phyloP scores from a whole-genome alignment of 2,329 filamentous ascomycete genomes.

The Metarhizium rileyi region DNA sequence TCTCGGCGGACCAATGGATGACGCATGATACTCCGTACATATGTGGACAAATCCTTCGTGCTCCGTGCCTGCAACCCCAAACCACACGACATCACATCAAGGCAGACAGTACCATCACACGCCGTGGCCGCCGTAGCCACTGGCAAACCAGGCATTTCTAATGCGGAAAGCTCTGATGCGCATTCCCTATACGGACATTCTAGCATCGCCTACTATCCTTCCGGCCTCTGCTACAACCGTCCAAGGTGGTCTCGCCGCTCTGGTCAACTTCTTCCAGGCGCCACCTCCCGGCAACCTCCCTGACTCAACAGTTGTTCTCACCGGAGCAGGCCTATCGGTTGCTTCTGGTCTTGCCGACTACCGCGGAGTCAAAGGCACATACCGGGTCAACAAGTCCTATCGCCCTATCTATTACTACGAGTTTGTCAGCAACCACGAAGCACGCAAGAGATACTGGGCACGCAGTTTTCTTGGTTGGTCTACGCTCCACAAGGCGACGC shows the following conservation, averaged over 20 bases:
- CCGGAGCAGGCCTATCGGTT: constrained; percentile 88
- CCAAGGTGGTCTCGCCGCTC: constrained; percentile 64
- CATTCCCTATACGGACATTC: constrained; percentile 80
- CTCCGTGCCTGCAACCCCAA: neutral
- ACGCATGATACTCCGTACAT: neutral
- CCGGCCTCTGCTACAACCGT: constrained; percentile 62
- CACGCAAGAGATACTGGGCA: constrained; percentile 91
- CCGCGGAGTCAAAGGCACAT: constrained; percentile 79
- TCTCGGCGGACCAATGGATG: neutral
- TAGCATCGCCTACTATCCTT: constrained; percentile 65
- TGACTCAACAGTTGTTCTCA: constrained; percentile 41
- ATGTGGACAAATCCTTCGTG: no score
- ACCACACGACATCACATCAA: neutral
- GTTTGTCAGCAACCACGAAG: constrained; percentile 72
- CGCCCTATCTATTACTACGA: constrained; percentile 90
- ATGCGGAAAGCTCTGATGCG: constrained; percentile 70
- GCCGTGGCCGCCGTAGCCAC: neutral
- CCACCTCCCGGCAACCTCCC: constrained; percentile 41
- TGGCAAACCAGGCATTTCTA: constrained; percentile 6
- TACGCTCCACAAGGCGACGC: constrained; percentile 64
- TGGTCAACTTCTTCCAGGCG: constrained; percentile 65
- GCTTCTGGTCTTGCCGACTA: constrained; percentile 92
- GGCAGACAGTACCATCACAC: neutral
- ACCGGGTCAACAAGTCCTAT: constrained; percentile 82
- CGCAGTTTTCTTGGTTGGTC: constrained; percentile 90